phyloP scores from a whole-genome alignment of 768 basidiomycete genomes.

The Gymnopilus junonius region DNA sequence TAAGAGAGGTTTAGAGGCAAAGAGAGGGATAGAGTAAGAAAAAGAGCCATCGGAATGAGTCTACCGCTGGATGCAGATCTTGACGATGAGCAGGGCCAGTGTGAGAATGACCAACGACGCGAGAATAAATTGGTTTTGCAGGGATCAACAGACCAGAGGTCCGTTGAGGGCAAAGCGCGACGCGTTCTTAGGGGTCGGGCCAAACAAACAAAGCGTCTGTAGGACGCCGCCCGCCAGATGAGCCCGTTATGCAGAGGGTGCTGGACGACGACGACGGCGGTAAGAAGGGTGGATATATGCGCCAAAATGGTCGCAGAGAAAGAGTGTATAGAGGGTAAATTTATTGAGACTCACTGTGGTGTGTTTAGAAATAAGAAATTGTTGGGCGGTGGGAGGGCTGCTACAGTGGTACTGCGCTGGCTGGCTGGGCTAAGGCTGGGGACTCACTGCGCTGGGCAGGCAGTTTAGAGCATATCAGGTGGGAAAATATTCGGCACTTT shows the following conservation, averaged over 20 bases:
- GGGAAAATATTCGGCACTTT: conserved; percentile 28
- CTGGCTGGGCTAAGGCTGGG: conserved; percentile 31
- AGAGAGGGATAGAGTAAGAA: conserved; percentile 6
- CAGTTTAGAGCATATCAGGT: conserved; percentile 23
- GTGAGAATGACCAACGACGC: conserved; percentile 18
- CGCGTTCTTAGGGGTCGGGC: conserved; percentile 33
- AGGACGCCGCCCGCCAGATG: conserved; percentile 15
- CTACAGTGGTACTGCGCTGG: conserved; percentile 27
- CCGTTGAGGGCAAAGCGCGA: conserved; percentile 25
- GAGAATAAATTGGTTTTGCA: conserved; percentile 17
- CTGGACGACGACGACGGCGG: conserved; percentile 20
- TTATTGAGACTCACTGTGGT: conserved; percentile 21
- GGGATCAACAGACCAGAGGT: conserved; percentile 16
- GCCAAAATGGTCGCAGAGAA: conserved; percentile 7
- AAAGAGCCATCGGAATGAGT: conserved; percentile 8
- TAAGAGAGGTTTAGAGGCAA: conserved; percentile 10
- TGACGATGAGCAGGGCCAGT: conserved; percentile 20
- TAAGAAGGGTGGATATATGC: conserved; percentile 8
- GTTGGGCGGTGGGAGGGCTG: conserved; percentile 25
- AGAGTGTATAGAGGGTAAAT: conserved; percentile 9
- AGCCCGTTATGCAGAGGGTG: conserved; percentile 9
- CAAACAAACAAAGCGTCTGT: conserved; percentile 36
- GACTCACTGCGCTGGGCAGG: conserved; percentile 19
- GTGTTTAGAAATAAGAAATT: conserved; percentile 21
- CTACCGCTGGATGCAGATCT: neutral